Evolutionary conservation across 495 filamentous ascomycete species (phyloP), one percentile per base, ranked within the genome.

Genomic region (Penicillium flavigenum): DNA sequence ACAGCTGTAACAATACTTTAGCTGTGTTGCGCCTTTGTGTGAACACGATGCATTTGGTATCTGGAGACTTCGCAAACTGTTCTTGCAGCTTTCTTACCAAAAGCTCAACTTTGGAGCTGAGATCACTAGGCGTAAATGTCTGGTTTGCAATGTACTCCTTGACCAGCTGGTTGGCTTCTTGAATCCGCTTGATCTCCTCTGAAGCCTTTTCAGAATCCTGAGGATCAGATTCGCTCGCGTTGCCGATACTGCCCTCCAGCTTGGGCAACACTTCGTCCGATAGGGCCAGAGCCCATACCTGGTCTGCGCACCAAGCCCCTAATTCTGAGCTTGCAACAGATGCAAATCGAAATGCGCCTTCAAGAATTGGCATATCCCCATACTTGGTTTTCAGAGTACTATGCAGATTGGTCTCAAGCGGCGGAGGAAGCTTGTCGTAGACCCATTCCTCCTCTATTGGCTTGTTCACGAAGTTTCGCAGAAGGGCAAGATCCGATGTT

Each of bases 271-370:
- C 81, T 6, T 85, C 81, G 26, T 90, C 86, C 0, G 75, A 75
- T 8, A 97, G 74, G n/a, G 84, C 84, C 47, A 88, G 81, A 24
- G 75, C 71, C 91, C 93, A 96, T 42, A 88, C 81, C 26, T 82
- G 75, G 68, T 99, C 93, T n/a, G 91, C 82, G 60, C 87, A 89
- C 94, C 94, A 99, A 24, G 76, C 69, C 7, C 94, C 92, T 11
- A 98, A 75, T 59, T 96, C 83, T 14, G 86, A 78, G 31, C 78
- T 82, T 19, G 86, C 84, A 32, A 77, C 62, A 41, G 68, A 80
- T 2, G 87, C 72, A 59, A 81, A 86, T 26, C 63, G 55, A 41
- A 92, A 88, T 1, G 85, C 69, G 41, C 79, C 82, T 20, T 72
- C 64, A 44, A 98, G 83, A 1, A 76, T 66, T 2, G 68, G 59